phyloP scores from a whole-genome alignment of 1,139 yeast species.

The Pichia sp. region DNA sequence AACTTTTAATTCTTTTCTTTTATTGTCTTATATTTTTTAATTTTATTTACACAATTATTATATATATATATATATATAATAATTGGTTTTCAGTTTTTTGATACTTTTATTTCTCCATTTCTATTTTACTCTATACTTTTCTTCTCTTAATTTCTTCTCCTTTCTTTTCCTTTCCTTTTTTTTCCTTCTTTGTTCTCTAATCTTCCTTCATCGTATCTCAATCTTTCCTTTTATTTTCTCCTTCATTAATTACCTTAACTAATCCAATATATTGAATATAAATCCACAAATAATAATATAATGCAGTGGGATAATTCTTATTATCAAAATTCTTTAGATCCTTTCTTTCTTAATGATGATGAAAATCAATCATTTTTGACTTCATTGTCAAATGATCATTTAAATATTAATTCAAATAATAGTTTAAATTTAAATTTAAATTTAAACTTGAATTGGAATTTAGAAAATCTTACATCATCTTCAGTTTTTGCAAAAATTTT shows the following conservation, averaged over 20 bases:
- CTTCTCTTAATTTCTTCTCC: neutral
- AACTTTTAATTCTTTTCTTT: no score
- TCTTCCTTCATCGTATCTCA: no score
- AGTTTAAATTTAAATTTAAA: no score
- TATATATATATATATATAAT: no score
- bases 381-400: no score
- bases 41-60: no score
- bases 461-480: no score
- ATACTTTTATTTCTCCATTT: neutral
- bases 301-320: constrained; percentile 7
- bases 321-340: constrained; percentile 4
- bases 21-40: no score
- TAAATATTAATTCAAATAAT: no score
- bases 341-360: constrained; percentile 1
- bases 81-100: neutral
- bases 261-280: neutral
- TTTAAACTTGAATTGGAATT: no score
- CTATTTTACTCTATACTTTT: neutral
- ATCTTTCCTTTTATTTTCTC: no score
- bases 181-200: neutral
- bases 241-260: neutral
- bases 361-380: neutral
- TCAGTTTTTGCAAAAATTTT: neutral
- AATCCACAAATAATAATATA: no score
- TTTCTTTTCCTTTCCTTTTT: neutral